phyloP scores from a whole-genome alignment of 2,329 filamentous ascomycete genomes.

The Colletotrichum lentis region DNA sequence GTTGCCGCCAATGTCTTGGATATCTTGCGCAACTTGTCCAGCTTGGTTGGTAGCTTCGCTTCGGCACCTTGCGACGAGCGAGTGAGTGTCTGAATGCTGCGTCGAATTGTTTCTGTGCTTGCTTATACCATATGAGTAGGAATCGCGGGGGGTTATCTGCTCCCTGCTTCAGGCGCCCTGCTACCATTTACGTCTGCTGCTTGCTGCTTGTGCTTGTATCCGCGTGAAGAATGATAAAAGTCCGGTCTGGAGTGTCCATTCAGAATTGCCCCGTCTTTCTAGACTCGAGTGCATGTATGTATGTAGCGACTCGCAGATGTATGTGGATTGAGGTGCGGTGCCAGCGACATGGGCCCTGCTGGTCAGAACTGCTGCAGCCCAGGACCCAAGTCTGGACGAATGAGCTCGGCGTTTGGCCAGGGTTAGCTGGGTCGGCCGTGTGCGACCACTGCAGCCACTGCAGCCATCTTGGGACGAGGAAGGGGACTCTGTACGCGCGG shows the following conservation, averaged over 20 bases:
- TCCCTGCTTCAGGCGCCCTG: neutral
- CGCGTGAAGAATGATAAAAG: slow-evolving; percentile 13
- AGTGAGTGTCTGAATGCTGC: neutral
- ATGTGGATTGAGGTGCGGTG: slow-evolving; percentile 31
- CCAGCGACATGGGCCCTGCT: slow-evolving; percentile 35
- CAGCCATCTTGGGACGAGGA: too few species aligned
- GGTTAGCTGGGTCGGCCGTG: slow-evolving; percentile 19
- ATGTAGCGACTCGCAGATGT: slow-evolving; percentile 16
- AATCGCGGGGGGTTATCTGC: neutral
- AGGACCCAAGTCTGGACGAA: slow-evolving; percentile 28
- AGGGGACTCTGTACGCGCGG: slow-evolving; percentile 8
- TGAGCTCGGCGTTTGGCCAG: slow-evolving; percentile 25
- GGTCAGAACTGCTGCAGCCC: slow-evolving; percentile 35
- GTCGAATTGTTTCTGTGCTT: slow-evolving; percentile 2
- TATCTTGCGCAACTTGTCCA: slow-evolving; percentile 3
- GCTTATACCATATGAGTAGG: neutral
- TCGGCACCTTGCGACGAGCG: neutral
- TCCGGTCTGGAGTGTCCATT: slow-evolving; percentile 3
- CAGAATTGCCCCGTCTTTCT: neutral
- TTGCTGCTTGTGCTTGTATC: slow-evolving; percentile 1
- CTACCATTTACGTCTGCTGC: neutral
- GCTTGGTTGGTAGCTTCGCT: neutral
- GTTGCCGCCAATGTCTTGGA: neutral
- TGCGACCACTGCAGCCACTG: slow-evolving; percentile 20
- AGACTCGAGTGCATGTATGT: neutral